Conservation (phyloP, 2,329 filamentous ascomycete genomes). For the Parascedosporium putredinis region DNA sequence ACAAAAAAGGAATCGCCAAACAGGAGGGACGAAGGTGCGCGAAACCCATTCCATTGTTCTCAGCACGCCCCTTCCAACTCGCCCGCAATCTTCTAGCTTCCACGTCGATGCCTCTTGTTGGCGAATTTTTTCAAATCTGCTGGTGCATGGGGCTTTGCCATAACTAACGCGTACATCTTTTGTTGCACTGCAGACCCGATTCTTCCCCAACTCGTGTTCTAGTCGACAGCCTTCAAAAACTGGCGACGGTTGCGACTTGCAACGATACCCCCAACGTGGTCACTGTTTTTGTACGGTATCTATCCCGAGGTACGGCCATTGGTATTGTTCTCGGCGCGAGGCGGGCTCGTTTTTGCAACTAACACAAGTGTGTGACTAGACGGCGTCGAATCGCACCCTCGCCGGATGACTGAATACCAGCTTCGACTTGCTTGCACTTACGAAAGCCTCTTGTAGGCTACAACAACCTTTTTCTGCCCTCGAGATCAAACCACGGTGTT, state of each 20-base stretch:
- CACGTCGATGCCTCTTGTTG: background rate
- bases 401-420: too few relatives aligned
- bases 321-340: background rate
- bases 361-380: background rate
- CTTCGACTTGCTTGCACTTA: background rate
- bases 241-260: too few relatives aligned
- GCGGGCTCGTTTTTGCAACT: background rate
- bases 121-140: background rate
- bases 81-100: too few relatives aligned
- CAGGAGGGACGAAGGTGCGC: background rate
- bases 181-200: too few relatives aligned
- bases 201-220: background rate
- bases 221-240: too few relatives aligned
- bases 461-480: slow-evolving; percentile 2
- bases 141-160: background rate
- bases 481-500: background rate
- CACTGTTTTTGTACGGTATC: background rate
- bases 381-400: background rate
- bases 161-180: too few relatives aligned
- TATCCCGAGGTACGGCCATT: background rate
- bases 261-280: too few relatives aligned
- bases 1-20: background rate
- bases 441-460: slow-evolving; percentile 8
- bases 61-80: too few relatives aligned
- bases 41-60: too few relatives aligned